Evolutionary conservation across 2,329 filamentous ascomycete species (phyloP), one percentile per base, ranked within the genome.

Genomic region (Daldinia eschscholtzii): DNA sequence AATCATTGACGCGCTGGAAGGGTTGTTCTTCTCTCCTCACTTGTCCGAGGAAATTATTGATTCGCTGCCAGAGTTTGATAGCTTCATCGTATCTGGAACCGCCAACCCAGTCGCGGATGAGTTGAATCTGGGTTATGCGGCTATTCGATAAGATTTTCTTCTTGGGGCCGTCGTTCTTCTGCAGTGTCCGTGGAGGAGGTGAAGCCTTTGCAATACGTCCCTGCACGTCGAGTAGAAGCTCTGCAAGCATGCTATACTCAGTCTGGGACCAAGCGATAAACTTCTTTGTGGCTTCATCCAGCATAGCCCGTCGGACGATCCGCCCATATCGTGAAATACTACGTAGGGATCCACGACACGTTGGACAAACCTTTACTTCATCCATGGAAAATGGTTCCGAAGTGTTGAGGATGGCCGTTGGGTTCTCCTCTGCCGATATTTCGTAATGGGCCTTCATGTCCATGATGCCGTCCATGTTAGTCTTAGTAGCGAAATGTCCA

Each of bases 201-300:
- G 44, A 15, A 1, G 30, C 6, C 2, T 50, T 48, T 28, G 50
- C 57, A 53, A 73, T 42, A 2, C 41, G 41, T 18, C 61, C 55
- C 18, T 75, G 72, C n/a, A 64, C 33, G 6, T 71, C 37, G 1
- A 74, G 60, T 7, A 85, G 72, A 20, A 71, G 65, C 1, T 79
- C 67, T 1, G 80, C 79, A 6, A 89, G 78, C 3, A 79, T 74
- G 0, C 81, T 69, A 64, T 82, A 85, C 9, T 79, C 73, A 6
- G 68, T 72, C 6, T 85, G 84, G 0, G 86, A 82, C 80, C 83
- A 87, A 3, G 83, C 73, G n/a, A 90, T 84, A 74, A 92, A 89
- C 68, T 88, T 89, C 78, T 90, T 91, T 0, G 88, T 88, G 0
- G 86, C 82, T 74, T 91, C 86, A 61, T 92, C 88, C 0, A 92